phyloP scores from a whole-genome alignment of 306 rosid genomes.

The Arachis stenosperma region DNA sequence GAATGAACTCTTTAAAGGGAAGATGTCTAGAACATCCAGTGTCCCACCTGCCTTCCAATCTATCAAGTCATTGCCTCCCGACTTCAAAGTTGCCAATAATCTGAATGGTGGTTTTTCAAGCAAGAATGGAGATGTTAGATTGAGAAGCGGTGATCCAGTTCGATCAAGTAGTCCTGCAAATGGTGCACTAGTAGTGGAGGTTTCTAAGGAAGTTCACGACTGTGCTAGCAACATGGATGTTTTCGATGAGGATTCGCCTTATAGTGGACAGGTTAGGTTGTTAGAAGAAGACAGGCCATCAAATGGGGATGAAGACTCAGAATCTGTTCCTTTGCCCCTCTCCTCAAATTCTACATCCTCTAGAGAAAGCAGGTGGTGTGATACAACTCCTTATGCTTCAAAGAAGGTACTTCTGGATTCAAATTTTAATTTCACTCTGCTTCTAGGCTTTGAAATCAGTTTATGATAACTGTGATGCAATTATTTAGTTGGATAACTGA shows the following conservation, averaged over 20 bases:
- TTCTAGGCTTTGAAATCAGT: conserved; percentile 28
- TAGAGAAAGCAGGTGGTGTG: conserved; percentile 81
- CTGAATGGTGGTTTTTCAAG: conserved; percentile 46
- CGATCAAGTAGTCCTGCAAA: conserved; percentile 56
- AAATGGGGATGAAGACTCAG: conserved; percentile 62
- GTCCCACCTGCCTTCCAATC: conserved; percentile 59
- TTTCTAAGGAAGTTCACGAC: conserved; percentile 46
- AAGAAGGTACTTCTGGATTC: conserved; percentile 71
- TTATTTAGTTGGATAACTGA: conserved; percentile 12
- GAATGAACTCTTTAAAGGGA: conserved; percentile 55
- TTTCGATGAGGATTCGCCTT: conserved; percentile 82
- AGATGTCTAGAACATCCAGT: conserved; percentile 62
- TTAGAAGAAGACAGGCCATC: conserved; percentile 59
- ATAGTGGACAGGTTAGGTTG: conserved; percentile 48
- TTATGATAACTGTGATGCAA: conserved; percentile 2
- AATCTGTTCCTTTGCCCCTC: conserved; percentile 53
- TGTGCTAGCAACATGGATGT: conserved; percentile 54
- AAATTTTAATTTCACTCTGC: conserved; percentile 26
- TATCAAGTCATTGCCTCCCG: conserved; percentile 70
- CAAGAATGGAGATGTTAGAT: conserved; percentile 44
- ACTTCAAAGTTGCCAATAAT: conserved; percentile 55
- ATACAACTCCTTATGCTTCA: conserved; percentile 73
- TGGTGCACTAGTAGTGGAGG: conserved; percentile 52
- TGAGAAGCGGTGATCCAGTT: conserved; percentile 43
- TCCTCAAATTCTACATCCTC: conserved; percentile 61